These are phyloP conservation scores for Trifolium subterraneum DNA, from an alignment of 306 rosid genomes.

Conservation along the genomic window DNA sequence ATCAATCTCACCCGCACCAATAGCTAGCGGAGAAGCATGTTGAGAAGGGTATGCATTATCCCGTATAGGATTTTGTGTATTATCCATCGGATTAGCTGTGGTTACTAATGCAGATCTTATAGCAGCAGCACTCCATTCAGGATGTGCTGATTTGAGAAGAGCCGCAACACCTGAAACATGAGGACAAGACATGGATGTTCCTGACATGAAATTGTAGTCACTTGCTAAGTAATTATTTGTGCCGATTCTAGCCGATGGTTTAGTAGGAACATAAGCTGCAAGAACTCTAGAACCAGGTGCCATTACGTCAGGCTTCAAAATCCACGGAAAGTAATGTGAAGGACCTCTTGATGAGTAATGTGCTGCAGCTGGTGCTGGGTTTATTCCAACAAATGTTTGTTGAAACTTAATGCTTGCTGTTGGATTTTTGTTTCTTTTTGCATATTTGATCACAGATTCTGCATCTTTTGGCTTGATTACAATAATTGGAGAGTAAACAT, in stretches of 20 bases:
- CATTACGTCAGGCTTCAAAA: conserved; percentile 52
- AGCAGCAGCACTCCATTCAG: conserved; percentile 46
- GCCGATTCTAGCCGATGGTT: not conserved
- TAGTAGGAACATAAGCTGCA: conserved; percentile 39
- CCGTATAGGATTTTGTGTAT: conserved; percentile 43
- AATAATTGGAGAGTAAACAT: conserved; percentile 32
- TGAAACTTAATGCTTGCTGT: conserved; percentile 47
- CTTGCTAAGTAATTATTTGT: not conserved
- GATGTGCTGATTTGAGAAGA: conserved; percentile 42
- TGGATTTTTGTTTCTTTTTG: not conserved
- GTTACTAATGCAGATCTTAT: conserved; percentile 44
- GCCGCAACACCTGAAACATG: conserved; percentile 45
- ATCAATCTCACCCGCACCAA: conserved; percentile 61
- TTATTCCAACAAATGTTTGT: conserved; percentile 44
- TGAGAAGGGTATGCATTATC: conserved; percentile 33
- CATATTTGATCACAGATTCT: conserved; percentile 40
- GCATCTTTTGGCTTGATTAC: conserved; percentile 49
- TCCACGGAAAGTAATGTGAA: conserved; percentile 30
- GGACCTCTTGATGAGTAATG: conserved; percentile 54
- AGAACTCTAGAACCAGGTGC: conserved; percentile 43
- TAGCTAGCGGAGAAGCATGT: conserved; percentile 54
- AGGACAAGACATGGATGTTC: conserved; percentile 50
- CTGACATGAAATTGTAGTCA: conserved; percentile 37
- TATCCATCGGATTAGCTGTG: conserved; percentile 44
- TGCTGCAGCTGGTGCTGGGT: conserved; percentile 51